Percentiles rank a stretch among this genome's conserved stretches.
These are phyloP conservation scores for Psilocybe cubensis DNA, from an alignment of 768 basidiomycete species.

Conservation along the genomic window DNA sequence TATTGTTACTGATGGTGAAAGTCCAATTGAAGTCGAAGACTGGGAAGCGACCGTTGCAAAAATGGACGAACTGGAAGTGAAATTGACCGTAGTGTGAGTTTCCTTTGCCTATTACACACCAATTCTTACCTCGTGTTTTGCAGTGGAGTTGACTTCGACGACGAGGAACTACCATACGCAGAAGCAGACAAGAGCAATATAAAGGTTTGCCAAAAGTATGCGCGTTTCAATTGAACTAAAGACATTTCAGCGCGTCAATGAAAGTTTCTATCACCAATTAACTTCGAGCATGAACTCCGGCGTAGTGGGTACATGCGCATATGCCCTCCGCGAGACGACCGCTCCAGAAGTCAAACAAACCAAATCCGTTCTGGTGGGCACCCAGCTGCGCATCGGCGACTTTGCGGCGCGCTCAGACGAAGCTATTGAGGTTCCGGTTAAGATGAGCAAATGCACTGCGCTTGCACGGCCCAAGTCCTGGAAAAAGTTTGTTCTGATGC, in stretches of 20 bases:
- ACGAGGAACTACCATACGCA: slow-evolving; percentile 61
- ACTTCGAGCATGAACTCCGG: slow-evolving; percentile 43
- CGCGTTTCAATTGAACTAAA: not conserved
- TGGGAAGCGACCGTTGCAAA: slow-evolving; percentile 73
- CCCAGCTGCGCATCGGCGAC: slow-evolving; percentile 80
- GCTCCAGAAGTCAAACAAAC: slow-evolving; percentile 67
- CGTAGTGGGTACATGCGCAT: slow-evolving; percentile 63
- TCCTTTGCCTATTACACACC: not conserved
- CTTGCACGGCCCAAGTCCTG: slow-evolving; percentile 69
- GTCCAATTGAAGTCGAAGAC: slow-evolving; percentile 70
- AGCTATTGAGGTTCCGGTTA: slow-evolving; percentile 74
- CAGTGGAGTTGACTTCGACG: slow-evolving; percentile 91
- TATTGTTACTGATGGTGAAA: slow-evolving; percentile 86
- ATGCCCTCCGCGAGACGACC: slow-evolving; percentile 63
- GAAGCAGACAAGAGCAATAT: slow-evolving; percentile 71
- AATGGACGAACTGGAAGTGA: slow-evolving; percentile 61
- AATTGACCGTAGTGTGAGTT: slow-evolving; percentile 72
- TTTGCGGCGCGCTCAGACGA: slow-evolving; percentile 65
- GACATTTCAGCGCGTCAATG: slow-evolving; percentile 63
- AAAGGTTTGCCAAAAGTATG: slow-evolving; percentile 55
- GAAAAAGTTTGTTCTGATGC: slow-evolving; percentile 71
- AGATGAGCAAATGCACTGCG: slow-evolving; percentile 81
- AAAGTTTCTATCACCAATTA: slow-evolving; percentile 60
- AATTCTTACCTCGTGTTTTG: slow-evolving; percentile 6
- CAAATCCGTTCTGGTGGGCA: slow-evolving; percentile 68